These are phyloP conservation scores for Colletotrichum chrysophilum DNA, from an alignment of 2,329 filamentous ascomycete genomes.

Conservation along the genomic window DNA sequence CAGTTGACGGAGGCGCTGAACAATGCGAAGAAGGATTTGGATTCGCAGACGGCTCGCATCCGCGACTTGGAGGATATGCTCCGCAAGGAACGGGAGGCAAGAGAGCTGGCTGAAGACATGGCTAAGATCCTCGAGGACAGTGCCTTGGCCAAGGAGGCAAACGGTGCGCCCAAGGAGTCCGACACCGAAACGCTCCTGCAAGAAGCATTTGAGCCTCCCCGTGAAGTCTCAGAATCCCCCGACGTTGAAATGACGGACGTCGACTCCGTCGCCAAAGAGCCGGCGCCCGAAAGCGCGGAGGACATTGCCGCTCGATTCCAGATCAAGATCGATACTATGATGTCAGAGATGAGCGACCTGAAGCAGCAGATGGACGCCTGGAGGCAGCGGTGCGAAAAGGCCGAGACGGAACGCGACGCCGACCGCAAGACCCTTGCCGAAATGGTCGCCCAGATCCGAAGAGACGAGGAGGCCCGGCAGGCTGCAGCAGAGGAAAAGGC, in stretches of 20 bases:
- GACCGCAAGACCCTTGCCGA: slow-evolving; percentile 80
- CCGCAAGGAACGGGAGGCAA: slow-evolving; percentile 78
- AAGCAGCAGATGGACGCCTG: slow-evolving; percentile 81
- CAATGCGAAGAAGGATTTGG: slow-evolving; percentile 84
- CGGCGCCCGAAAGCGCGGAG: slow-evolving; percentile 37
- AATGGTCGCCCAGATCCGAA: slow-evolving; percentile 84
- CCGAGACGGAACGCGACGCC: slow-evolving; percentile 77
- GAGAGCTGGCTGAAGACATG: slow-evolving; percentile 83
- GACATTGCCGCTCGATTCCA: slow-evolving; percentile 58
- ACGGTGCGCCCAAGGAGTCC: slow-evolving; percentile 41
- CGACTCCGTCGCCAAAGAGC: slow-evolving; percentile 24
- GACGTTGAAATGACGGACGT: slow-evolving; percentile 26
- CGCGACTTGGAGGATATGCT: slow-evolving; percentile 82
- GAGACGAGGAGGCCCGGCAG: slow-evolving; percentile 63
- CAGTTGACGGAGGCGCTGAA: slow-evolving; percentile 85
- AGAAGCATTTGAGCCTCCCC: slow-evolving; percentile 50
- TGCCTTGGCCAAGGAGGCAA: slow-evolving; percentile 38
- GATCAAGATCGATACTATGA: slow-evolving; percentile 75
- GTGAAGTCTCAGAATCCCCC: slow-evolving; percentile 33
- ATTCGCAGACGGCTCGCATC: slow-evolving; percentile 80
- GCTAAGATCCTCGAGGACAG: slow-evolving; percentile 72
- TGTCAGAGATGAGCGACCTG: slow-evolving; percentile 81
- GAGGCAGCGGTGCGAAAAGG: slow-evolving; percentile 77
- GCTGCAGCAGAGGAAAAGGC: slow-evolving; percentile 44
- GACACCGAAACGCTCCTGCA: slow-evolving; percentile 46